Evolutionary conservation across 2,329 filamentous ascomycete species (phyloP), one percentile per base, ranked within the genome.

Genomic region (Ceratocystis huliohia): DNA sequence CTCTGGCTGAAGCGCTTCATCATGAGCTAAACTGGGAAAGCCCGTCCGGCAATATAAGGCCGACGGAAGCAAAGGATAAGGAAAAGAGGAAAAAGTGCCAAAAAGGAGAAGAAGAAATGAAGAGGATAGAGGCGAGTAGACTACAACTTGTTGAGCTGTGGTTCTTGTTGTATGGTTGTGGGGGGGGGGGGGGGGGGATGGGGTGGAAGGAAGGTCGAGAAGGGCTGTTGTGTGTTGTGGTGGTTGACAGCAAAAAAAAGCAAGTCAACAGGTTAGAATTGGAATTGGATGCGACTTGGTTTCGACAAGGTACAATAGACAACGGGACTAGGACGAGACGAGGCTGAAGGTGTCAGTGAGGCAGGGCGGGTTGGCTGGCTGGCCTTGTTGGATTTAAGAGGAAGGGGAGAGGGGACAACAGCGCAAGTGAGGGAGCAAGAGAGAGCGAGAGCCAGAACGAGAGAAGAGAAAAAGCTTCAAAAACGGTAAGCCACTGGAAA

Each of bases 1-100:
- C 89, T 90, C 82, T 96, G 91, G 79, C 91, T 89, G 79, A 97
- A 96, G 77, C 91, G 89, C 82, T 96, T 96, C 93, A 97, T 96
- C 78, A 83, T 88, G 78, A 77, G 78, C 70, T 67, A 67, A 62
- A 67, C 63, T 66, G 72, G 73, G 63, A 62, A 59, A 46, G 63
- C 66, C 66, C 63, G 66, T 67, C 66, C 68, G 69, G 66, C 63
- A 62, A 65, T 46, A 57, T 67, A 56, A 41, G 56, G 66, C 66
- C 63, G 66, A 65, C 63, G 66, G 66, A 67, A 63, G 20, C 57
- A 56, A 57, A 66, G 41, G 65, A 46, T 25, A 41, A 66, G 33
- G 48, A 25, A 65, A 45, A 45, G 28, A 48, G 30, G 41, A 61
- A 61, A 63, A 61, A 22, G 61, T 25, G 53, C 4, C n/a, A 48